Percentiles rank a stretch among this genome's conserved stretches.
Conservation (phyloP, 2,329 filamentous ascomycete genomes). For the Penicillium sp. region DNA sequence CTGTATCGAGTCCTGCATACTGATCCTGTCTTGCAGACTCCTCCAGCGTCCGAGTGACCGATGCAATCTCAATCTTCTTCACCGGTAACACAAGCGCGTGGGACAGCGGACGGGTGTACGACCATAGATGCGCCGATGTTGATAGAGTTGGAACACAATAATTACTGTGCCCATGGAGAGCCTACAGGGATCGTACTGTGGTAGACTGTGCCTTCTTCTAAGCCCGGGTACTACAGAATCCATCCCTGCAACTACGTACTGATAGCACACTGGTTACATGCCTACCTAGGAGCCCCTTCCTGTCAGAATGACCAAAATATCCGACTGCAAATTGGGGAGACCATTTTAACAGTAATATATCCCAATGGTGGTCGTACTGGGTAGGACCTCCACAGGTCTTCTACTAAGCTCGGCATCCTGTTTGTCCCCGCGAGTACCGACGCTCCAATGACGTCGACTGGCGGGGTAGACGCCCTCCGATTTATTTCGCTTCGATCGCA, state of each 20-base stretch:
- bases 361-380: background rate
- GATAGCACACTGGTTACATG: no score
- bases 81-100: background rate
- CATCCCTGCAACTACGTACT: no score
- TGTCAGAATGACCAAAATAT: background rate
- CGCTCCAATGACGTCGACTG: slow-evolving; percentile 31
- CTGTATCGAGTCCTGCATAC: background rate
- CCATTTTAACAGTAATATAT: background rate
- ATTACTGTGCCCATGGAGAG: background rate
- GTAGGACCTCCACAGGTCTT: no score
- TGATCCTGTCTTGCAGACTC: background rate
- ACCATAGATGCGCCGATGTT: background rate
- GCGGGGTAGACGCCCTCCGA: slow-evolving; percentile 13
- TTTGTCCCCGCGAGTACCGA: background rate
- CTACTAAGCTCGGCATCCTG: background rate
- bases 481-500: slow-evolving; percentile 2
- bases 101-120: background rate
- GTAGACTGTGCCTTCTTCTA: no score
- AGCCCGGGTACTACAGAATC: no score
- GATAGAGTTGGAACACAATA: background rate
- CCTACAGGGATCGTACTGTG: no score
- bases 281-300: no score
- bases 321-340: background rate
- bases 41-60: background rate
- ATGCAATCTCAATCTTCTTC: background rate